A percentile compares a stretch with the other conserved stretches of the same genome.
phyloP scores from a whole-genome alignment of 1,139 yeast genomes.

The Yamadazyma pseudoaaseri region DNA sequence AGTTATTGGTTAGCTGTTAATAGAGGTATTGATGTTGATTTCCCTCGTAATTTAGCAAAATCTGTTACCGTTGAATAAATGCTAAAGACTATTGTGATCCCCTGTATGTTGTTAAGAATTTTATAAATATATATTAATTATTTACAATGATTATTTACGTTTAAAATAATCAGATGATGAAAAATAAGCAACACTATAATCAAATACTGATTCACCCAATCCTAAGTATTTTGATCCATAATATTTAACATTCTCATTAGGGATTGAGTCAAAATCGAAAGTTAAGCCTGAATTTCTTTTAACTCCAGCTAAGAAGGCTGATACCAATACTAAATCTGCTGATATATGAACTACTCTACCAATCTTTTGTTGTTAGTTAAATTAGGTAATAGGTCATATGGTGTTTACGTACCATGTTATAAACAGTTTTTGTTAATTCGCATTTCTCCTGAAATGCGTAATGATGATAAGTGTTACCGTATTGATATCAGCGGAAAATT shows the following conservation, averaged over 20 bases:
- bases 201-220: conserved; percentile 83
- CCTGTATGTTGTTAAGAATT: background rate
- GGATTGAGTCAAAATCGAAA: conserved; percentile 32
- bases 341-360: conserved; percentile 68
- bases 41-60: conserved; percentile 98
- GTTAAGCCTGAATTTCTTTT: conserved; percentile 85
- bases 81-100: background rate
- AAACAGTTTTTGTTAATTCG: too few relatives aligned
- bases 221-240: conserved; percentile 70
- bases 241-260: conserved; percentile 50
- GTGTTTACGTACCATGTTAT: conserved; percentile 3
- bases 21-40: conserved; percentile 96
- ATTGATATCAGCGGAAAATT: too few relatives aligned
- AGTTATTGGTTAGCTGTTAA: conserved; percentile 96
- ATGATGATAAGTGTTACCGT: too few relatives aligned
- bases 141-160: conserved; percentile 6
- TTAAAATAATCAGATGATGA: conserved; percentile 72
- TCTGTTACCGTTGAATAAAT: conserved; percentile 89
- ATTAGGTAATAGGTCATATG: background rate
- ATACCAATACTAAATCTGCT: conserved; percentile 71
- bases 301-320: conserved; percentile 87
- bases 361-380: conserved; percentile 27
- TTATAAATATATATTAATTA: conserved; percentile 4
- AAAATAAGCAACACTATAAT: conserved; percentile 68
- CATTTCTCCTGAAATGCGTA: too few relatives aligned